A percentile compares a stretch with the other conserved stretches of the same genome.
Conservation (phyloP, 805 yeast species). For the Dipodascus albidus region DNA sequence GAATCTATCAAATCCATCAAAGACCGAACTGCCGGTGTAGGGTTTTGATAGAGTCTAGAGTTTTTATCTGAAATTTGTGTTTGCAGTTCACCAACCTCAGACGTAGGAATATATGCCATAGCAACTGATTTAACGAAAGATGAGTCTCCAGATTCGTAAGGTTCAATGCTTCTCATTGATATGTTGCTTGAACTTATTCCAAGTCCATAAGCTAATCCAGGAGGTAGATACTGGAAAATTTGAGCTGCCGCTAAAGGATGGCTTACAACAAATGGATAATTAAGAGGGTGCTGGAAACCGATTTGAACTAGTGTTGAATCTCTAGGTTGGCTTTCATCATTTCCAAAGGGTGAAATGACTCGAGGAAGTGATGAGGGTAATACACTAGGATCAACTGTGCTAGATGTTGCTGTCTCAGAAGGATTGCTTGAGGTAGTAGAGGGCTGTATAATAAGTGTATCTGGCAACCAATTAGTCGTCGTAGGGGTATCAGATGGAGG, state of each 20-base stretch:
- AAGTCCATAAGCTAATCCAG: constrained; percentile 55
- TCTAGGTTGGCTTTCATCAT: constrained; percentile 33
- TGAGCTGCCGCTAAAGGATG: constrained; percentile 72
- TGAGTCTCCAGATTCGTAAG: constrained; percentile 48
- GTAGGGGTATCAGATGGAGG: constrained; percentile 11
- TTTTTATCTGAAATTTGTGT: constrained; percentile 34
- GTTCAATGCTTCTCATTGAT: constrained; percentile 59
- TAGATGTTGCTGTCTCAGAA: constrained; percentile 4
- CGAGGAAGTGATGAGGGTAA: constrained; percentile 40
- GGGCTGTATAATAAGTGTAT: constrained; percentile 19
- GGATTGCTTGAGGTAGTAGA: constrained; percentile 11
- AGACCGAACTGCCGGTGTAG: constrained; percentile 40
- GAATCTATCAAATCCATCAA: constrained; percentile 66
- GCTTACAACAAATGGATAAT: constrained; percentile 72
- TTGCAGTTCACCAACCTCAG: constrained; percentile 38
- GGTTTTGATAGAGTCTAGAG: constrained; percentile 51
- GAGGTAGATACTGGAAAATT: constrained; percentile 76
- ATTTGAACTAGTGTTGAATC: constrained; percentile 51
- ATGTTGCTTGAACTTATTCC: constrained; percentile 30
- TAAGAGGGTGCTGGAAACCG: constrained; percentile 70
- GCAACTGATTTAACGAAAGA: constrained; percentile 80
- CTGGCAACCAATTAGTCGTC: constrained; percentile 18
- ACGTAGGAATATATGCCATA: constrained; percentile 65
- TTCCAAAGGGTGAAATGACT: constrained; percentile 58
- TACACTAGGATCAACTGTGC: constrained; percentile 16